Evolutionary conservation across 345 rosid genomes (phyloP), one percentile per base, ranked within the genome.

Genomic region (Clarkia xantiana): DNA sequence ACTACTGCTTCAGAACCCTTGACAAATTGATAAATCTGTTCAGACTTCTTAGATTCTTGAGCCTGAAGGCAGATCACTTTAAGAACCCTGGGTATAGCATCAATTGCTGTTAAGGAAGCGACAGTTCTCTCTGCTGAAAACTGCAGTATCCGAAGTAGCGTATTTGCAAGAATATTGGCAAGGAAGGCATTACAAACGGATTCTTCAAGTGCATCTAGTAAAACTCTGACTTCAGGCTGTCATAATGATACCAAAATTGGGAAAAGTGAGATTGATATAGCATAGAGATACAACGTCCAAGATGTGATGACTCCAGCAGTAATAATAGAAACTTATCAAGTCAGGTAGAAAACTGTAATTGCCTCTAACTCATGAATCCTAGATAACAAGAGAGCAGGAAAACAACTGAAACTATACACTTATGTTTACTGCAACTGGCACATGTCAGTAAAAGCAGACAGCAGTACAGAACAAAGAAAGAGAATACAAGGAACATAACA

Each of bases 171-270:
- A 74, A 75, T 64, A 45, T 49, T 47, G n/a, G 85, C 85, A 11
- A 80, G 74, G 53, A 66, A 72, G 40, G 88, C 78, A 62, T 77
- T 73, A 57, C 74, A 80, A 47, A 78, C 76, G 71, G 76, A 89
- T 59, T 80, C 76, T 65, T 89, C 97, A 62, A 89, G 77, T 58
- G 97, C 87, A 68, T 82, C 90, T 75, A 89, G 52, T 36, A 89
- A 65, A 62, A 74, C 82, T 69, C 94, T 78, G 44, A 73, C 51
- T 54, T 80, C 90, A 40, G 94, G 97, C 97, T 89, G 86, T 67
- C 70, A 73, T 29, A 60, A 41, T 17, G 59, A 52, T 52, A 49
- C 50, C 47, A 36, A 40, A 45, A 18, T 18, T 11, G 13, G 54
- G n/a, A 15, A 22, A 48, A 48, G 16, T 38, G 3, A 18, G 34